Conservation (phyloP, 2,329 filamentous ascomycete species). For the Bipolaris zeicola region DNA sequence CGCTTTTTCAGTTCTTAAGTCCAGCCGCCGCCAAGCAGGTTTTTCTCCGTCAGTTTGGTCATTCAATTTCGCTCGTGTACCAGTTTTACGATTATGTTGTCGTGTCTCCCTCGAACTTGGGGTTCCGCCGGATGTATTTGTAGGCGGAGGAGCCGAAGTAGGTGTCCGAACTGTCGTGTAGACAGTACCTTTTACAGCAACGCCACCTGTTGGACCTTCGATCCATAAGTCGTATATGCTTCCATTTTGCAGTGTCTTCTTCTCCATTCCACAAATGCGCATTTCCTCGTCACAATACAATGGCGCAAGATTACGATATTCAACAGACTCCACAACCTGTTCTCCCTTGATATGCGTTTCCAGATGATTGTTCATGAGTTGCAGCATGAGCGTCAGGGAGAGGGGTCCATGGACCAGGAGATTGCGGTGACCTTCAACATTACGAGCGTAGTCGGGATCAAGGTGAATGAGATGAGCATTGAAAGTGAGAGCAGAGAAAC, state of each 20-base stretch:
- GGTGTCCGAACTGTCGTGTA: constrained; percentile 14
- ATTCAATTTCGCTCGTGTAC: neutral
- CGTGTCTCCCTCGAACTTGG: neutral
- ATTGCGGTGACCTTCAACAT: constrained; percentile 74
- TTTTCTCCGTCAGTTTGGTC: neutral
- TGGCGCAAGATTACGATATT: constrained; percentile 82
- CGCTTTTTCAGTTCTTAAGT: neutral
- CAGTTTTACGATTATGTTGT: neutral
- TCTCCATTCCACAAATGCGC: constrained; percentile 68
- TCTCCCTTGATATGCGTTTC: neutral
- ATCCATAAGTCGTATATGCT: constrained; percentile 49
- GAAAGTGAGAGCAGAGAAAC: constrained; percentile 83
- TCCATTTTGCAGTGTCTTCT: constrained; percentile 29
- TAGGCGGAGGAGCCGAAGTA: neutral
- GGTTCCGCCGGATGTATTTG: neutral
- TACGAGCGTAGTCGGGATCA: constrained; percentile 70
- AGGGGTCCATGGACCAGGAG: constrained; percentile 88
- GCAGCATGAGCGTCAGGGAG: constrained; percentile 75
- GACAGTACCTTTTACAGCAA: constrained; percentile 53
- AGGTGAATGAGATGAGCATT: constrained; percentile 94
- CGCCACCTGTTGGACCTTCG: constrained; percentile 48
- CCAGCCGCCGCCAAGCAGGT: neutral
- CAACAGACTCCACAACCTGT: constrained; percentile 61
- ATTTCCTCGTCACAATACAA: constrained; percentile 76
- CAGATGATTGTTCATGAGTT: constrained; percentile 58